phyloP scores from a whole-genome alignment of 352 stramenopile species.

The Pythium aristosporum region DNA sequence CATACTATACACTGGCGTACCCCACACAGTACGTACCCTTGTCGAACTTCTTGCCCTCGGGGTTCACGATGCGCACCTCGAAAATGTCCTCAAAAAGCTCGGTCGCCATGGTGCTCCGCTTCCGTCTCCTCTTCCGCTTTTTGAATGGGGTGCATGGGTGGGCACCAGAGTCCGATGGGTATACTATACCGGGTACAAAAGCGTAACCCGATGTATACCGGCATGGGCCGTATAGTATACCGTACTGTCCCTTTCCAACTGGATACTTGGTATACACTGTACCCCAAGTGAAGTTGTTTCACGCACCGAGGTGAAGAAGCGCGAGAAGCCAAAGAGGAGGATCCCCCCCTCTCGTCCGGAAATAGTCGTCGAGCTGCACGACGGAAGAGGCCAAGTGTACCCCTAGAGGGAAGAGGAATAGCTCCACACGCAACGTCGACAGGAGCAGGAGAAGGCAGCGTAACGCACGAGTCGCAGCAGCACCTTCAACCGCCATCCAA shows the following conservation, averaged over 20 bases:
- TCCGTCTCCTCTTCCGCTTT: not conserved
- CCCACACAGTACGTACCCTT: constrained; percentile 56
- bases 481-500: not conserved
- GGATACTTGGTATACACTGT: constrained; percentile 21
- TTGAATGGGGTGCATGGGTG: constrained; percentile 15
- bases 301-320: constrained; percentile 5
- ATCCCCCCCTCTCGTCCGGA: constrained; percentile 2
- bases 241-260: constrained; percentile 5
- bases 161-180: not conserved
- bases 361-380: constrained; percentile 8
- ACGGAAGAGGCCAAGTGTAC: not conserved
- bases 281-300: constrained; percentile 25
- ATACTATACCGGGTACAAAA: constrained; percentile 20
- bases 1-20: not conserved
- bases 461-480: constrained; percentile 2
- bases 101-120: constrained; percentile 60
- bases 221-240: constrained; percentile 1
- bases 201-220: constrained; percentile 8
- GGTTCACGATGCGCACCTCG: constrained; percentile 96
- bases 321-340: constrained; percentile 3
- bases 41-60: constrained; percentile 98
- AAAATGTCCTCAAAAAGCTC: constrained; percentile 99
- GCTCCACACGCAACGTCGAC: too few relatives aligned
- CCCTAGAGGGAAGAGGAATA: not conserved
- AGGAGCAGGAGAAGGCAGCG: not conserved